phyloP scores from a whole-genome alignment of 495 filamentous ascomycete species.

The Bacidia gigantensis region DNA sequence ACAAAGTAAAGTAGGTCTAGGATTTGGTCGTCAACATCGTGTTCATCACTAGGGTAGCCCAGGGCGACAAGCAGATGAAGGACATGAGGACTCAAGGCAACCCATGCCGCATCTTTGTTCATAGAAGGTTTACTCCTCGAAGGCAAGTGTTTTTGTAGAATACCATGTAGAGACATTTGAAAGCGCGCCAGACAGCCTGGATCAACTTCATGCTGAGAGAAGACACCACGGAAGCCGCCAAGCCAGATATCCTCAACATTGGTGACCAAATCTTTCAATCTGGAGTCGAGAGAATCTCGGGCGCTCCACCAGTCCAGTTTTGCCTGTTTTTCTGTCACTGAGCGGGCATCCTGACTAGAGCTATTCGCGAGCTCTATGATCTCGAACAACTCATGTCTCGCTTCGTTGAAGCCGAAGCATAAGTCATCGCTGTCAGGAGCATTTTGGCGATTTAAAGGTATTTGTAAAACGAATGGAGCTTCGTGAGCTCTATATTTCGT shows the following conservation, averaged over 20 bases:
- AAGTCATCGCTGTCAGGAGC: slow-evolving; percentile 70
- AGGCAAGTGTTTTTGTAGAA: slow-evolving; percentile 77
- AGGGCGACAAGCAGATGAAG: slow-evolving; percentile 80
- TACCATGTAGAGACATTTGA: slow-evolving; percentile 58
- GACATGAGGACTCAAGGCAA: slow-evolving; percentile 39
- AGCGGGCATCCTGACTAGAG: slow-evolving; percentile 60
- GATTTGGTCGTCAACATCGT: slow-evolving; percentile 71
- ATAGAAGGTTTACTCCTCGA: slow-evolving; percentile 59
- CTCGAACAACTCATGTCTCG: slow-evolving; percentile 61
- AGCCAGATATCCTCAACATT: slow-evolving; percentile 91
- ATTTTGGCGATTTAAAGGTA: slow-evolving; percentile 70
- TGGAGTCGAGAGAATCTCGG: slow-evolving; percentile 62
- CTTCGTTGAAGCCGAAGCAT: slow-evolving; percentile 68
- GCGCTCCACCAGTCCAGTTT: slow-evolving; percentile 82
- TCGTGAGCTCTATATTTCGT: slow-evolving; percentile 60
- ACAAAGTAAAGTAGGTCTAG: slow-evolving; percentile 91
- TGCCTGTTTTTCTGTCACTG: slow-evolving; percentile 42
- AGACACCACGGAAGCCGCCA: slow-evolving; percentile 82
- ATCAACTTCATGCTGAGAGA: slow-evolving; percentile 54
- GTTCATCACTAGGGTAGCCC: slow-evolving; percentile 51
- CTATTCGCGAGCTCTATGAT: slow-evolving; percentile 68
- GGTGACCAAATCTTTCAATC: slow-evolving; percentile 60
- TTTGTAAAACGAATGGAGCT: slow-evolving; percentile 67
- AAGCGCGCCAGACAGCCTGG: slow-evolving; percentile 56
- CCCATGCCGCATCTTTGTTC: slow-evolving; percentile 23